Conservation (phyloP, 148 eudicot genomes). For the Vaccinium myrtillus region DNA sequence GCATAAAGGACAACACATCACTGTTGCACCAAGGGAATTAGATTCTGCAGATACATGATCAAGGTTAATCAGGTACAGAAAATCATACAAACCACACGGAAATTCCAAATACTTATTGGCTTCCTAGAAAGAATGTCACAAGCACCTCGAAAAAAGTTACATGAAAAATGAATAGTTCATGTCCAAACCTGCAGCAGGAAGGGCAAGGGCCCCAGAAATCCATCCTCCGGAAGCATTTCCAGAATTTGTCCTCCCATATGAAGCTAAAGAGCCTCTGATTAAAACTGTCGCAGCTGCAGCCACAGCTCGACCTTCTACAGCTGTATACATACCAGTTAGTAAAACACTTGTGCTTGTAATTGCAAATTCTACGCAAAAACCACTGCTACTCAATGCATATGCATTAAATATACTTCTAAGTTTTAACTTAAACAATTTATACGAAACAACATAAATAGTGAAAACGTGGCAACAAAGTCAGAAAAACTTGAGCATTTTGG, state of each 20-base stretch:
- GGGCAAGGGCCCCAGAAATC: slow-evolving; percentile 70
- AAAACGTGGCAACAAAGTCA: neutral
- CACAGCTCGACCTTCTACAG: slow-evolving; percentile 61
- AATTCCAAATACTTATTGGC: neutral
- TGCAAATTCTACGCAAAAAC: neutral
- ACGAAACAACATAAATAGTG: neutral
- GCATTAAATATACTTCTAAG: neutral
- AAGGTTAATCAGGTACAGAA: slow-evolving; percentile 1
- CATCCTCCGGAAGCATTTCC: slow-evolving; percentile 52
- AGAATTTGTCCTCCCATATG: slow-evolving; percentile 45
- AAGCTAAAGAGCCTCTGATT: slow-evolving; percentile 66
- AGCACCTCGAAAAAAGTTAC: neutral
- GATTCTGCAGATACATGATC: neutral
- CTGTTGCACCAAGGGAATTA: slow-evolving; percentile 1
- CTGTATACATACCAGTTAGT: neutral
- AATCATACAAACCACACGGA: neutral
- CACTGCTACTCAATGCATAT: neutral
- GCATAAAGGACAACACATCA: neutral
- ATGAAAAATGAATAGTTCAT: neutral
- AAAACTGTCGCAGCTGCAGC: slow-evolving; percentile 70
- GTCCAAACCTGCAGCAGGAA: slow-evolving; percentile 82
- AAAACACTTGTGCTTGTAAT: neutral
- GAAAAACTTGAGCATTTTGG: neutral
- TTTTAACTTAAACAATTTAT: neutral
- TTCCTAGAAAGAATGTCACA: neutral